Base-by-base conservation (phyloP, 2,329 filamentous ascomycete species). In the Colletotrichum brevisporum region DNA sequence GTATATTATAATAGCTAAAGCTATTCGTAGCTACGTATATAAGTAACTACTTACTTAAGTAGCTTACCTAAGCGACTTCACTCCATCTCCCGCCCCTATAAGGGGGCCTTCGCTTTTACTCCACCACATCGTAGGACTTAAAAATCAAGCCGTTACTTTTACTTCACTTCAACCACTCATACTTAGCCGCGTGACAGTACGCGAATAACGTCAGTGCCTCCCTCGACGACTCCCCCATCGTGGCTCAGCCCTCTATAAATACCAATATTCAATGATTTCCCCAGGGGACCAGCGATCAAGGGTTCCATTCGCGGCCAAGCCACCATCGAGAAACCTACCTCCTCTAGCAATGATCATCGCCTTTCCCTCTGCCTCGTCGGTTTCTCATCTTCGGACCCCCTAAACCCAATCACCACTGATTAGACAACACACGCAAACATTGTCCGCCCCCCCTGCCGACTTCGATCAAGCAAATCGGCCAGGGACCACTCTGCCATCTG, bases 161-260 rank as follows among this genome's bases (percentile, higher is more conserved):
- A n/a, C n/a, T n/a, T n/a, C n/a, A n/a, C n/a, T n/a, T n/a, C n/a
- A n/a, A n/a, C n/a, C n/a, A n/a, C n/a, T n/a, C n/a, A n/a, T n/a
- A n/a, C n/a, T n/a, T n/a, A n/a, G n/a, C n/a, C n/a, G n/a, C n/a
- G n/a, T n/a, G n/a, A n/a, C n/a, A n/a, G n/a, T n/a, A n/a, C 62
- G 61, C 55, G 24, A 66, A 66, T 66, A 69, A 66, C 55, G 62
- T 69, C 66, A 66, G 55, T 52, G 55, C 50, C 50, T 60, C 27
- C 41, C 50, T 52, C 55, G 48, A 55, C 27, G 36, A 39, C 24
- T 52, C 45, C 45, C 31, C 13, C 45, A 50, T 69, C 50, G 66
- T 69, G 66, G 66, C 66, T 69, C 62, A 69, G 62, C 55, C 62
- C 62, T 55, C 66, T 69, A 69, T 69, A 69, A 69, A 69, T 69